Percentiles rank a stretch among this genome's conserved stretches.
Evolutionary conservation across 352 stramenopile species (phyloP).

Genomic region (Globisporangium recalcitrans): DNA sequence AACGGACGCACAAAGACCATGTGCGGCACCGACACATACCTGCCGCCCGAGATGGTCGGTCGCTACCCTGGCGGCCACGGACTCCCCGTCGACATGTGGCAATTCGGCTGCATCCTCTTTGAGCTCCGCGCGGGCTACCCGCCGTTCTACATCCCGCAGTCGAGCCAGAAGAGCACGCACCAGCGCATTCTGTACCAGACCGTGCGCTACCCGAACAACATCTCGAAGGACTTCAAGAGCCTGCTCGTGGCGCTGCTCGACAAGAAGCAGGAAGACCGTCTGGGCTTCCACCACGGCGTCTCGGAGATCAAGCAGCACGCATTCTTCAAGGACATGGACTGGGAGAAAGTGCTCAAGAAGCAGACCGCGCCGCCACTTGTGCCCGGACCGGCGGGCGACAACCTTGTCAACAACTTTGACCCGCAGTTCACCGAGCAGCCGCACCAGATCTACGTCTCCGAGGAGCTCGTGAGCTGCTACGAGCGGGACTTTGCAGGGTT

Average conservation of each 20-base stretch:
- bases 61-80: slow-evolving; percentile 76
- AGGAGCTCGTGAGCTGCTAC: slow-evolving; percentile 59
- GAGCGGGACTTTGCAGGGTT: slow-evolving; percentile 81
- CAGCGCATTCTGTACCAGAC: slow-evolving; percentile 87
- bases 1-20: slow-evolving; percentile 83
- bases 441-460: slow-evolving; percentile 72
- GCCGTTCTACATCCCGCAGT: slow-evolving; percentile 90
- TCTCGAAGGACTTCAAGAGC: slow-evolving; percentile 71
- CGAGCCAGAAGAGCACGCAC: slow-evolving; percentile 85
- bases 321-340: slow-evolving; percentile 78
- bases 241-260: slow-evolving; percentile 65
- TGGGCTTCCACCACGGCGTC: slow-evolving; percentile 57
- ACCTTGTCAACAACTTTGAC: slow-evolving; percentile 83
- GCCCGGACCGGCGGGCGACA: slow-evolving; percentile 55
- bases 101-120: slow-evolving; percentile 92
- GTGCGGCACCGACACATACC: slow-evolving; percentile 88
- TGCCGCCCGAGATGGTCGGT: slow-evolving; percentile 87
- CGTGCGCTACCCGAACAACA: slow-evolving; percentile 82
- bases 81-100: slow-evolving; percentile 91
- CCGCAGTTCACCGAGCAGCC: slow-evolving; percentile 81
- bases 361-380: slow-evolving; percentile 57
- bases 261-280: slow-evolving; percentile 78
- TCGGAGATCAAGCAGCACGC: slow-evolving; percentile 62
- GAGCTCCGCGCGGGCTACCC: slow-evolving; percentile 90
- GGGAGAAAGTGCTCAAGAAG: slow-evolving; percentile 67